These are phyloP conservation scores for Didymellaceae sp. DNA, from an alignment of 2,329 filamentous ascomycete species.

Conservation along the genomic window DNA sequence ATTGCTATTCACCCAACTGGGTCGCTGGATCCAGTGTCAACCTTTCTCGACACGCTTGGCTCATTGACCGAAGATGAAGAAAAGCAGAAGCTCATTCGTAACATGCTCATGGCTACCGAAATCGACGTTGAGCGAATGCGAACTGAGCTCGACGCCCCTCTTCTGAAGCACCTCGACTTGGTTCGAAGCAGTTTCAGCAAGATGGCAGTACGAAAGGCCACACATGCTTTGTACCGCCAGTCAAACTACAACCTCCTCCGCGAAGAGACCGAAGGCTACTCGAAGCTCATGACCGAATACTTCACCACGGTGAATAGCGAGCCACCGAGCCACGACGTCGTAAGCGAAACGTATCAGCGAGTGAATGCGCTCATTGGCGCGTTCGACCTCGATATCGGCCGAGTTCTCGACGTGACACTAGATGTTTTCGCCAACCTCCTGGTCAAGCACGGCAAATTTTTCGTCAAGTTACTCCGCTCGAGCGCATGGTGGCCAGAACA, in stretches of 20 bases:
- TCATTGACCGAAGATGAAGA: slow-evolving; percentile 77
- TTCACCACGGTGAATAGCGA: slow-evolving; percentile 84
- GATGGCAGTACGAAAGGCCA: slow-evolving; percentile 86
- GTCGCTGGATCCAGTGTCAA: slow-evolving; percentile 56
- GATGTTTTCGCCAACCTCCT: slow-evolving; percentile 94
- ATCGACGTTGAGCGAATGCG: slow-evolving; percentile 78
- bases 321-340: slow-evolving; percentile 75
- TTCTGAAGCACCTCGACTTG: slow-evolving; percentile 78
- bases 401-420: slow-evolving; percentile 90
- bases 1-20: slow-evolving; percentile 60
- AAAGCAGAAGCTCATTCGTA: slow-evolving; percentile 63
- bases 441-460: slow-evolving; percentile 92
- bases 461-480: slow-evolving; percentile 86
- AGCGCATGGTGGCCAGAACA: slow-evolving; percentile 96
- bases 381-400: slow-evolving; percentile 94
- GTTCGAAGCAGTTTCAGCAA: slow-evolving; percentile 85
- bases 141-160: slow-evolving; percentile 77
- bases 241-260: slow-evolving; percentile 95
- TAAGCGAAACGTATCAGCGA: slow-evolving; percentile 85
- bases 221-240: slow-evolving; percentile 91
- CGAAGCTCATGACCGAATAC: slow-evolving; percentile 93
- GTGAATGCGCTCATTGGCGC: slow-evolving; percentile 95
- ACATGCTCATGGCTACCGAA: slow-evolving; percentile 74
- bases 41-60: slow-evolving; percentile 84
- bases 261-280: slow-evolving; percentile 96